A percentile compares a stretch with the other conserved stretches of the same genome.
These are phyloP conservation scores for Blyttiomyces sp. DNA, from an alignment of 371 early-diverging fungal species.

Conservation along the genomic window DNA sequence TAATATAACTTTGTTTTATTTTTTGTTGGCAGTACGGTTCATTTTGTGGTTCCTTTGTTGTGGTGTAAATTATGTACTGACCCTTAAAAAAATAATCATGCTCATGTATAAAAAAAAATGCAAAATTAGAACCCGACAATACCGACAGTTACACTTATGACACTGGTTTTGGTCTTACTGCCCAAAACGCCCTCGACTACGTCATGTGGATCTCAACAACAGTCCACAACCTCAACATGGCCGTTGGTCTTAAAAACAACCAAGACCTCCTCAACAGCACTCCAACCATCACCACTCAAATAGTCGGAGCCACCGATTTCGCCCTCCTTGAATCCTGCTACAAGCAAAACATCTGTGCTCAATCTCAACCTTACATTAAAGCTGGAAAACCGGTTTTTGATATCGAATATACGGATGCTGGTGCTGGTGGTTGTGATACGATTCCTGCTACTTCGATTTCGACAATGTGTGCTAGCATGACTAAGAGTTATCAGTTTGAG, in stretches of 20 bases:
- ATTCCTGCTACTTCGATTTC: no score
- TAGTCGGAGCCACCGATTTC: slow-evolving; percentile 20
- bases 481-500: no score
- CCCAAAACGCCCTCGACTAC: slow-evolving; percentile 17
- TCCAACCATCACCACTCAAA: neutral
- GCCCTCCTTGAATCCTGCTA: slow-evolving; percentile 22
- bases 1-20: no score
- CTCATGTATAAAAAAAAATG: slow-evolving; percentile 18
- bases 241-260: slow-evolving; percentile 22
- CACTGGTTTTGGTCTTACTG: slow-evolving; percentile 24
- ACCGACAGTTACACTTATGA: slow-evolving; percentile 18
- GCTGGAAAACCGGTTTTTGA: slow-evolving; percentile 28
- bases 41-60: no score
- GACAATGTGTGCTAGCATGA: no score
- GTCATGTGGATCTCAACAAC: slow-evolving; percentile 14
- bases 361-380: neutral
- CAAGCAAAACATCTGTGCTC: slow-evolving; percentile 11
- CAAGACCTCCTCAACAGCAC: neutral
- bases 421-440: no score
- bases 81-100: no score
- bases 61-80: no score
- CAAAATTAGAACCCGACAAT: slow-evolving; percentile 30
- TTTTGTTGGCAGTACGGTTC: no score
- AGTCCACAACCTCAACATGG: slow-evolving; percentile 16
- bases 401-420: slow-evolving; percentile 17